These are phyloP conservation scores for Eragrostis nindensis DNA, from an alignment of 176 grass and related monocot species.

Conservation along the genomic window DNA sequence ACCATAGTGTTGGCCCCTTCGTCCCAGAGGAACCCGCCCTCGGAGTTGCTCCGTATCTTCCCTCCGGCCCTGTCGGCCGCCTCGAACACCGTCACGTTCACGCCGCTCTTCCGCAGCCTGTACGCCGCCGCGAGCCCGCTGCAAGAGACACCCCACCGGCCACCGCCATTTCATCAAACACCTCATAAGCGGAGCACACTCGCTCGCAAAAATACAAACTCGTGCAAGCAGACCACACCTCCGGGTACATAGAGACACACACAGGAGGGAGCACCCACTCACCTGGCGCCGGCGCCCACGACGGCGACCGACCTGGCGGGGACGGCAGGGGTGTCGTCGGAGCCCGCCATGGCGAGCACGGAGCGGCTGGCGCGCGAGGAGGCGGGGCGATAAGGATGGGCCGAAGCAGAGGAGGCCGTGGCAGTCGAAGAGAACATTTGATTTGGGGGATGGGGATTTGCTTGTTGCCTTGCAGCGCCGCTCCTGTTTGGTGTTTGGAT, in stretches of 20 bases:
- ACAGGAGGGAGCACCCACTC: background rate
- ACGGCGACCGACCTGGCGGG: conserved; percentile 60
- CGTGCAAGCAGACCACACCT: background rate
- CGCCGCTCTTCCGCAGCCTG: conserved; percentile 74
- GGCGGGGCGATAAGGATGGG: conserved; percentile 27
- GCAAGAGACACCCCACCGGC: conserved; percentile 3
- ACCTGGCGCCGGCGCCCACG: conserved; percentile 70
- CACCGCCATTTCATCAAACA: conserved; percentile 47
- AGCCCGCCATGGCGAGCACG: conserved; percentile 59
- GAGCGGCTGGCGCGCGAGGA: conserved; percentile 11
- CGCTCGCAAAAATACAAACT: background rate
- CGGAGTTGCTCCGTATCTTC: conserved; percentile 82
- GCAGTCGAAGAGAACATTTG: conserved; percentile 42
- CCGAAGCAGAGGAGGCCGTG: conserved; percentile 36
- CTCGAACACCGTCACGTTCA: conserved; percentile 85
- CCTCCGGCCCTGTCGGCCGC: conserved; percentile 73
- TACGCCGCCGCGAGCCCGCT: conserved; percentile 93
- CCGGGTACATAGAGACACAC: background rate
- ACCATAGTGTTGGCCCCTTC: conserved; percentile 99
- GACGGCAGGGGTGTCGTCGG: conserved; percentile 36
- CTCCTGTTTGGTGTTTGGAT: background rate
- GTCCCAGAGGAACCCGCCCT: conserved; percentile 88
- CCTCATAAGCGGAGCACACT: conserved; percentile 2
- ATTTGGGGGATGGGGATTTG: conserved; percentile 43
- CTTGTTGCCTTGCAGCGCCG: conserved; percentile 5